A percentile compares a stretch with the other conserved stretches of the same genome.
Evolutionary conservation across 352 stramenopile species (phyloP).

Genomic region (Phytophthora rubi): DNA sequence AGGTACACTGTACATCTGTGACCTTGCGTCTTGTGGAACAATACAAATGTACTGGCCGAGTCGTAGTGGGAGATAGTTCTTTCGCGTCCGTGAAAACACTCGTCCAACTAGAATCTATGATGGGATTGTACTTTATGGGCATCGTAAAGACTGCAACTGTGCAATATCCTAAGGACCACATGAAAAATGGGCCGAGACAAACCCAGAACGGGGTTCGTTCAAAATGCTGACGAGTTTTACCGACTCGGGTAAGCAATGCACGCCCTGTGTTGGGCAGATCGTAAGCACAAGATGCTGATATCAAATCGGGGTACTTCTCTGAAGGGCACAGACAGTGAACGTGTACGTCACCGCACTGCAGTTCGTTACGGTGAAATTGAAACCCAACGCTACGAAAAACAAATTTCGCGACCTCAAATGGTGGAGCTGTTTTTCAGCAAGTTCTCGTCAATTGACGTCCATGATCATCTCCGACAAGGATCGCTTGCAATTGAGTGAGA

Average conservation of each 20-base stretch:
- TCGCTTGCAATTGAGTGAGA: not conserved
- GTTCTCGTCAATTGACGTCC: not conserved
- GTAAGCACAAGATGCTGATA: not conserved
- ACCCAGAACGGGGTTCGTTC: not conserved
- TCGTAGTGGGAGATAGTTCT: too few species aligned
- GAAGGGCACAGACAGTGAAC: not conserved
- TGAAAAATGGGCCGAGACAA: not conserved
- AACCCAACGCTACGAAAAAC: not conserved
- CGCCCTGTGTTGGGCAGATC: not conserved
- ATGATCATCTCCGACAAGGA: not conserved
- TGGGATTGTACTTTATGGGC: not conserved
- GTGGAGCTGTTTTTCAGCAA: not conserved
- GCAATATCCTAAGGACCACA: not conserved
- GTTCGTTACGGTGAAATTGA: not conserved
- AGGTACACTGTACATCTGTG: too few species aligned
- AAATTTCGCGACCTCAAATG: not conserved
- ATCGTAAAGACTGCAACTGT: not conserved
- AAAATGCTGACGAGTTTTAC: not conserved
- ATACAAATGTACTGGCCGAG: too few species aligned
- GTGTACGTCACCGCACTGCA: not conserved
- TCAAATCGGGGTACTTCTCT: not conserved
- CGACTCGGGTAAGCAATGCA: not conserved
- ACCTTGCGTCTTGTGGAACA: too few species aligned
- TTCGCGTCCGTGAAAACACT: too few species aligned
- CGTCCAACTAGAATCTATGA: not conserved